Base-by-base conservation (phyloP, 805 yeast genomes). In the Komagataella populi region DNA sequence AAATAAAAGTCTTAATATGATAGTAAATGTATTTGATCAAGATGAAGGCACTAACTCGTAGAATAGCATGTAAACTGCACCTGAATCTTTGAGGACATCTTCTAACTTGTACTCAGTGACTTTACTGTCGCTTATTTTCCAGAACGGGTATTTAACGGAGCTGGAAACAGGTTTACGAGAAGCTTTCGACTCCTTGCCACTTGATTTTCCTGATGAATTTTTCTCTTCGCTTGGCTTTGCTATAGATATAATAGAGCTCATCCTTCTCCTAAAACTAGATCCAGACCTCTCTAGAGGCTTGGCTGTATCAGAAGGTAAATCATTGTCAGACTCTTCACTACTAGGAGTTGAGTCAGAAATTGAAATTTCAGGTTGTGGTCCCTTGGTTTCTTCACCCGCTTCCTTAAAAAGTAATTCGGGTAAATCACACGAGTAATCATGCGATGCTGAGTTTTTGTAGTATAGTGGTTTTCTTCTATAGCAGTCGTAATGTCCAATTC, bases 401-500 rank as follows among this genome's bases (percentile, higher is more conserved):
- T 6, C 24, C 4, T 22, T 23, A 18, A 20, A 22, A 22, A 45
- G 47, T 23, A 45, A 45, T 12, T 22, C 23, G 14, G 39, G 39
- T 8, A 30, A 12, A 10, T 30, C 39, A 14, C 39, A 10, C 2
- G 23, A 14, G 10, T 12, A 45, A 2, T 18, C 47, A 23, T 45
- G 18, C 23, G 50, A 7, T 20, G 44, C 17, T 17, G 63, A 58
- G 52, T 69, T 70, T 54, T 74, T 77, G 50, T 71, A 79, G 52
- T 73, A 74, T 3, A 74, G 63, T 2, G 93, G 91, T 61, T 89
- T 90, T 48, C 80, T 80, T 55, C 85, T 81, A 62, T 80, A 87
- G 59, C 96, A 87, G 59, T 90, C 96, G 62, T 89, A 90, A 61
- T 90, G 98, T 1, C 98, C 98, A 47, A 80, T 77, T 18, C 81